Base-by-base conservation (phyloP, 148 eudicot species). In the Rhododendron griersonianum region DNA sequence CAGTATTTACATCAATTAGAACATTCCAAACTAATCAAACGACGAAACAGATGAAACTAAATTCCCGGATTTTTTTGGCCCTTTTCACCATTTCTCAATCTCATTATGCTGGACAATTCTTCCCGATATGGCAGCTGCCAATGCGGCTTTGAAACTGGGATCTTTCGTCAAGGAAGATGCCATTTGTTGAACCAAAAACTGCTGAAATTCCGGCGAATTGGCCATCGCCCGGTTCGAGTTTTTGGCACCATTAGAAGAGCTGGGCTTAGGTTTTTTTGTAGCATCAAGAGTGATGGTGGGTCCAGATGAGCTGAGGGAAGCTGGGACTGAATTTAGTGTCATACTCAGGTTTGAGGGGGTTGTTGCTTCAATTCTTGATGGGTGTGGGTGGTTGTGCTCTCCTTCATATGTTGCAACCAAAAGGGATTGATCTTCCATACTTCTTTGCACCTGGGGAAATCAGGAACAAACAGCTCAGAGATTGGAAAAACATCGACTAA, bases 151-250 rank as follows among this genome's bases (percentile, higher is more conserved):
- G 89, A 96, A 95, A 69, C 90, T 87, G 8, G 96, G 93, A 85
- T 94, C 94, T 45, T 91, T 93, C 0, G 96, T 91, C 90, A 96
- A 88, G 18, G 96, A 90, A 65, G 99, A 91, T 10, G 96, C 98
- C 97, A 96, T 94, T 74, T 95, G 93, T 86, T 94, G 97, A 11
- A 93, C 93, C 87, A 94, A 87, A 77, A 93, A 63, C 80, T 89
- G 88, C 44, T 93, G 94, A 67, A 94, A 86, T 78, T 89, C 92
- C 5, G 89, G 90, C 6, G 88, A 23, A 35, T 47, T 81, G 9
- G 51, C 28, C 53, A 37, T 67, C 37, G 57, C 21, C 76, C 5
- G 19, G 83, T 45, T 75, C 3, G 87, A 45, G 33, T 10, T 25
- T 44, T 84, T 55, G 39, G 86, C 21, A 6, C 59, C 78, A 33